Percentiles rank a stretch among this genome's conserved stretches.
Conservation (phyloP, 202 grass and related monocot genomes). For the Panicum hallii region DNA sequence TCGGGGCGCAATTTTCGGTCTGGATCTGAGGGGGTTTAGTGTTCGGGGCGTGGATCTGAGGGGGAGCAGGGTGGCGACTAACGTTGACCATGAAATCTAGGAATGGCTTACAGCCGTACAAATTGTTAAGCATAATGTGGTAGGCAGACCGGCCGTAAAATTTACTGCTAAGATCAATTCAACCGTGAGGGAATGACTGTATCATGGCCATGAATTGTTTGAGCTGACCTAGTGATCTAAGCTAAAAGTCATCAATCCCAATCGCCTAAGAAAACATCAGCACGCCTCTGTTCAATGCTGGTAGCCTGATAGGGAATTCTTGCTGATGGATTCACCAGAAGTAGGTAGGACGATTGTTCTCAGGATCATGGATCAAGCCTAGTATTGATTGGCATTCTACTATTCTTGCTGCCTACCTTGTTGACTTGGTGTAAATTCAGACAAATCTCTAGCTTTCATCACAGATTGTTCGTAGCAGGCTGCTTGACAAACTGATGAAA, state of each 20-base stretch:
- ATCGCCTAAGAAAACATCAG: not conserved
- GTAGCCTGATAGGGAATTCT: not conserved
- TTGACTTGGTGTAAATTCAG: not conserved
- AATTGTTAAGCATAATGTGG: not conserved
- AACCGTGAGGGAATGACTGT: not conserved
- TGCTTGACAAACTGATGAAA: constrained; percentile 1
- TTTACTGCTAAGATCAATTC: not conserved
- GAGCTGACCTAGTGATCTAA: constrained; percentile 20
- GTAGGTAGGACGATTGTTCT: constrained; percentile 4
- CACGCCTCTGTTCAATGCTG: not conserved
- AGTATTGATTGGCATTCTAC: not conserved
- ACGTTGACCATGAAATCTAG: constrained; percentile 39
- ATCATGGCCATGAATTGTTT: not conserved
- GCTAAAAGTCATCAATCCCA: not conserved
- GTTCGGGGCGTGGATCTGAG: constrained; percentile 42
- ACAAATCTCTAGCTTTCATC: not conserved
- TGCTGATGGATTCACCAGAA: not conserved
- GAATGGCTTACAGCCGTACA: not conserved
- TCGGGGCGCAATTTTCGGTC: not conserved
- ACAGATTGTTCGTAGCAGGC: not conserved
- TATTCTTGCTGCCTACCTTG: constrained; percentile 9
- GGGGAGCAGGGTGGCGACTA: not conserved
- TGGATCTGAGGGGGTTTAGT: constrained; percentile 44
- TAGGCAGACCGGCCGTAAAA: not conserved
- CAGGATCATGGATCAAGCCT: not conserved